A percentile compares a stretch with the other conserved stretches of the same genome.
Conservation (phyloP, 768 basidiomycete species). For the Daedalea quercina region DNA sequence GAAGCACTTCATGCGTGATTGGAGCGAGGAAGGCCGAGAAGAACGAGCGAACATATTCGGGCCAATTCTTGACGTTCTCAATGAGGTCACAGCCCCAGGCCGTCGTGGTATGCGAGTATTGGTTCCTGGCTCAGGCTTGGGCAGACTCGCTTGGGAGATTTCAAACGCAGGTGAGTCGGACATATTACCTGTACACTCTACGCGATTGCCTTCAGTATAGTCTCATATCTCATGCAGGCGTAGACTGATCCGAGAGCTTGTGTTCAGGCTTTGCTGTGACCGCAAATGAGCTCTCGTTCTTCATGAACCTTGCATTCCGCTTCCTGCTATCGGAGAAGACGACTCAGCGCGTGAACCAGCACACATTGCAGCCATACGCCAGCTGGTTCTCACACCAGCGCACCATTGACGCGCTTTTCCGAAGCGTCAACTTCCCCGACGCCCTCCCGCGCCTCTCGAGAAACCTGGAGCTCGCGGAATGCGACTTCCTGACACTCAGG, state of each 20-base stretch:
- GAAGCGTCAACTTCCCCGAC: conserved; percentile 53
- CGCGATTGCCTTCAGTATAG: neutral
- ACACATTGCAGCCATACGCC: conserved; percentile 51
- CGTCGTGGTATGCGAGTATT: conserved; percentile 38
- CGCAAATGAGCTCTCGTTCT: conserved; percentile 58
- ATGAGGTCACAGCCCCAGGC: conserved; percentile 16
- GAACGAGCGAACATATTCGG: conserved; percentile 52
- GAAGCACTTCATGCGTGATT: conserved; percentile 67
- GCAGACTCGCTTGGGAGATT: conserved; percentile 64
- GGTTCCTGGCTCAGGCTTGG: conserved; percentile 59
- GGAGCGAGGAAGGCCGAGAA: conserved; percentile 49
- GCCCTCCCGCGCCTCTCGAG: conserved; percentile 41
- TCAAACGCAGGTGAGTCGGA: conserved; percentile 43
- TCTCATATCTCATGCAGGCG: neutral
- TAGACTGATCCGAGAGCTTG: neutral
- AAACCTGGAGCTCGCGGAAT: conserved; percentile 41
- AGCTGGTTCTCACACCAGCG: conserved; percentile 71
- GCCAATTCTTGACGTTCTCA: conserved; percentile 48
- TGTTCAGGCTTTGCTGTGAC: conserved; percentile 42
- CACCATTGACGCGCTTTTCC: conserved; percentile 41
- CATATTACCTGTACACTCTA: neutral
- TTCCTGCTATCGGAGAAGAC: conserved; percentile 46
- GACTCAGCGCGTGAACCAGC: conserved; percentile 37
- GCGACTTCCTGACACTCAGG: conserved; percentile 43
- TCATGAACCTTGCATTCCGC: conserved; percentile 56